Percentiles rank a stretch among this genome's conserved stretches.
Evolutionary conservation across 495 filamentous ascomycete species (phyloP).

Genomic region (Neurospora sp.): DNA sequence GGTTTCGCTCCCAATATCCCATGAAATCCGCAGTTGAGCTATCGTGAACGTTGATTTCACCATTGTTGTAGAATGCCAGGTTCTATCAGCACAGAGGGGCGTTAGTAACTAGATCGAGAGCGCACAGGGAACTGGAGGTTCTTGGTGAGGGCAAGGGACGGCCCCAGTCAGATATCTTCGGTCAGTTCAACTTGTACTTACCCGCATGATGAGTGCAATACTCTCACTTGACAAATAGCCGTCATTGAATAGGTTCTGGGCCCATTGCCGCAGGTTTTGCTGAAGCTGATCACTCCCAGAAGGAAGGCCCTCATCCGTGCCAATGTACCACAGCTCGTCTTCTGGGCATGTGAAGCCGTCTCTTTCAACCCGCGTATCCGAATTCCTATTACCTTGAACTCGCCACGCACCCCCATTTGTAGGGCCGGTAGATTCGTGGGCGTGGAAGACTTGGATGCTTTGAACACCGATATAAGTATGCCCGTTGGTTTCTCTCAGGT

Average conservation of each 20-base stretch:
- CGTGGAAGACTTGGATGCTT: not conserved
- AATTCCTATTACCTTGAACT: not conserved
- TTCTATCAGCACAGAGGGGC: not conserved
- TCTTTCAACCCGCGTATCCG: not conserved
- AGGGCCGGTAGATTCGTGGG: not conserved
- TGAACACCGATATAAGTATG: not conserved
- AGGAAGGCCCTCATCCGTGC: not conserved
- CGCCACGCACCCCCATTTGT: not conserved
- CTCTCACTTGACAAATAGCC: not conserved
- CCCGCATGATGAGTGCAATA: not conserved
- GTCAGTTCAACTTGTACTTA: not conserved
- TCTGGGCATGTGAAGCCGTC: not conserved
- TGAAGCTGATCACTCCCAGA: not conserved
- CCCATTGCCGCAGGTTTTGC: not conserved
- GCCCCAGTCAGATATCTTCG: not conserved
- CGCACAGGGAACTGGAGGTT: not conserved
- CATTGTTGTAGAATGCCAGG: not conserved
- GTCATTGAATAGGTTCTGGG: not conserved
- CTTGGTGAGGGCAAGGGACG: not conserved
- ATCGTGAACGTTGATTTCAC: not conserved
- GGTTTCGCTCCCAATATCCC: not conserved
- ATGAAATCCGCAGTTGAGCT: not conserved
- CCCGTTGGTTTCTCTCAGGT: not conserved
- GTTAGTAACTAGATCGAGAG: not conserved
- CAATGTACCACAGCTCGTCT: not conserved